These are phyloP conservation scores for Gracilariopsis chorda DNA, from an alignment of 23 red algal genomes.

Conservation along the genomic window DNA sequence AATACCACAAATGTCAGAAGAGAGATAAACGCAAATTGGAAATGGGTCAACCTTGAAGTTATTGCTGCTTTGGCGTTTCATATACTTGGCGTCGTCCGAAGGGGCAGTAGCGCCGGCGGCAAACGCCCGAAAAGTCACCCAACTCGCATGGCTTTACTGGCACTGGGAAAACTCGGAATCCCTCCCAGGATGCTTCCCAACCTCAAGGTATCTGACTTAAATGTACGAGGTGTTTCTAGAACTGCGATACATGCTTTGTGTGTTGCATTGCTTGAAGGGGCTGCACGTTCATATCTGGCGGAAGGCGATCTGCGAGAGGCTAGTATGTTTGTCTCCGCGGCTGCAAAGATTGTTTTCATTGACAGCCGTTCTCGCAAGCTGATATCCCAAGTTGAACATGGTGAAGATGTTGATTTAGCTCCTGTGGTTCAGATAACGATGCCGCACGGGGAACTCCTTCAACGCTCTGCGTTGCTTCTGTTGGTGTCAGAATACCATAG, in stretches of 20 bases:
- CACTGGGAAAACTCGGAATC: neutral
- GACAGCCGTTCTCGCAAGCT: neutral
- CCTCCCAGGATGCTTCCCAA: neutral
- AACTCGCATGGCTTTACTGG: neutral
- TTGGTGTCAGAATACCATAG: conserved; percentile 45
- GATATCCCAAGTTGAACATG: conserved; percentile 6
- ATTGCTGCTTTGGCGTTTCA: neutral
- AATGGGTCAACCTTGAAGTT: neutral
- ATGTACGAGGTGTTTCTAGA: neutral
- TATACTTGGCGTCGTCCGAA: neutral
- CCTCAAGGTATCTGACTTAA: neutral
- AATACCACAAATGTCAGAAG: neutral
- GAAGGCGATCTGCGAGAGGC: conserved; percentile 24
- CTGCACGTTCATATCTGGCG: neutral
- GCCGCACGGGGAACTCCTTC: neutral
- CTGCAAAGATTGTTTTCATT: neutral
- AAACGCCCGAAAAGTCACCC: neutral
- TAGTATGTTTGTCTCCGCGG: neutral
- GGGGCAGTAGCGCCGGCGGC: neutral
- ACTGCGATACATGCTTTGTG: neutral
- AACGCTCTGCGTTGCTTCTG: conserved; percentile 17
- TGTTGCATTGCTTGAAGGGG: conserved; percentile 17
- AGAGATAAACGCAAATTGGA: conserved; percentile 8
- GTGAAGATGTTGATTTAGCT: conserved; percentile 3
- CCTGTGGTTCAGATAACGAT: neutral